Conservation (phyloP, 441 rosid genomes). For the Brassica hybrid region DNA sequence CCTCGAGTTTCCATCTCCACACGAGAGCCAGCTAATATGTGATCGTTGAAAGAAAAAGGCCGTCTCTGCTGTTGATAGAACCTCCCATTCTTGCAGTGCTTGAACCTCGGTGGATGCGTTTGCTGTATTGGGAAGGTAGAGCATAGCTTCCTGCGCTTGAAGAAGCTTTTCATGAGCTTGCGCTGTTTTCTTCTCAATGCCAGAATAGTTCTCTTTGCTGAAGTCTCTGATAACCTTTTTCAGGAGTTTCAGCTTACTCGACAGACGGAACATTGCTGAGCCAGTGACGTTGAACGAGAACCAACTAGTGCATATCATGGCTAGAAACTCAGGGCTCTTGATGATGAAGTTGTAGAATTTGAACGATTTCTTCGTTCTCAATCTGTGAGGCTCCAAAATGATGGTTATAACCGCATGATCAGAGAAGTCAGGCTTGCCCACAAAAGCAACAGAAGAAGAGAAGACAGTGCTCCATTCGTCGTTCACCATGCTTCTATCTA, state of each 20-base stretch:
- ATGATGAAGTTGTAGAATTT: too few relatives aligned
- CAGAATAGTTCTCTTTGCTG: not conserved
- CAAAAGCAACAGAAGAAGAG: not conserved
- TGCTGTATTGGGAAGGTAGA: too few relatives aligned
- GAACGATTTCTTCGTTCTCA: conserved; percentile 3
- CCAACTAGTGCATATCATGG: not conserved
- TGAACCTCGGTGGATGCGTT: not conserved
- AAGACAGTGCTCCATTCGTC: not conserved
- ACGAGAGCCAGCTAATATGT: not conserved
- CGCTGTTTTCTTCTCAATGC: not conserved
- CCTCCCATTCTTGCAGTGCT: not conserved
- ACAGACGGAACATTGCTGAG: not conserved
- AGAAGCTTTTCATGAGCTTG: too few relatives aligned
- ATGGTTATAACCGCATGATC: not conserved
- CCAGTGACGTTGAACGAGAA: not conserved
- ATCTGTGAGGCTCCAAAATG: not conserved
- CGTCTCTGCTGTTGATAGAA: not conserved
- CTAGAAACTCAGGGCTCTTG: not conserved
- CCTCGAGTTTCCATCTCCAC: not conserved
- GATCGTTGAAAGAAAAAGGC: not conserved
- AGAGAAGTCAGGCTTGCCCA: not conserved
- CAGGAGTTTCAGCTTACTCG: too few relatives aligned
- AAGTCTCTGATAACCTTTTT: not conserved
- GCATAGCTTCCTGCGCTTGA: too few relatives aligned
- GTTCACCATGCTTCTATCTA: not conserved